Conservation (phyloP, 176 grass and related monocot genomes). For the Triticum aestivum region IWGSC_CS_RefSeq_v2.1 NC_057806.1:418063769-418064268, state of each 20-base stretch:
- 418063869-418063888: slow-evolving; percentile 98
- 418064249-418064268: slow-evolving; percentile 85
- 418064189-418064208: slow-evolving; percentile 99
- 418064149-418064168: slow-evolving; percentile 51
- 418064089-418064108: slow-evolving; percentile 93
- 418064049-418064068: slow-evolving; percentile 69
- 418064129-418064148: slow-evolving; percentile 47
- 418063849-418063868: slow-evolving; percentile 50
- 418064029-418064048: slow-evolving; percentile 10
- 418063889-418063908: slow-evolving; percentile 93
- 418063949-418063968: slow-evolving; percentile 90
- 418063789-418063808: slow-evolving; percentile 11
- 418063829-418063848: slow-evolving; percentile 15
- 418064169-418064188: slow-evolving; percentile 73
- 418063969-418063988: slow-evolving; percentile 30
- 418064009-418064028: slow-evolving; percentile 5
- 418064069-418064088: slow-evolving; percentile 91
- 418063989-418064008: slow-evolving; percentile 2
- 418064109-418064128: slow-evolving; percentile 67
- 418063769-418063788: slow-evolving; percentile 1
- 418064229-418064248: slow-evolving; percentile 85
- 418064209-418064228: slow-evolving; percentile 92
- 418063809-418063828: slow-evolving; percentile 5
- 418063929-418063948: slow-evolving; percentile 91
- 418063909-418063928: slow-evolving; percentile 99